These are phyloP conservation scores for Scleroderma citrinum DNA, from an alignment of 768 basidiomycete genomes.

Conservation along the genomic window DNA sequence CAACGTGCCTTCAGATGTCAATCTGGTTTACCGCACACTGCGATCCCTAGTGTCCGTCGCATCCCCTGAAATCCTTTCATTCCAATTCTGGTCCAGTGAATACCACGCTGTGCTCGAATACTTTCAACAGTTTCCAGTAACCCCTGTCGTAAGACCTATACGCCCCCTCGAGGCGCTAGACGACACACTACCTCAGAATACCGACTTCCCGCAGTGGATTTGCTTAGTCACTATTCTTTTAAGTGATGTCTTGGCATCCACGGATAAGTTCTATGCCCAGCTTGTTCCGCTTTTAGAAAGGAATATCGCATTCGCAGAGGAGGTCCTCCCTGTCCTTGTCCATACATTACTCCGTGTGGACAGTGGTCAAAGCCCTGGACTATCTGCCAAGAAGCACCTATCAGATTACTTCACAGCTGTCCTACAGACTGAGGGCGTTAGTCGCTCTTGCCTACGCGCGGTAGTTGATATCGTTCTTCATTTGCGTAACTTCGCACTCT, in stretches of 20 bases:
- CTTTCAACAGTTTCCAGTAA: constrained; percentile 41
- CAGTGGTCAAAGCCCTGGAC: constrained; percentile 4
- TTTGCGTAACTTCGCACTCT: constrained; percentile 60
- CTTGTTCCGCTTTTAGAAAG: constrained; percentile 52
- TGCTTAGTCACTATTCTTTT: constrained; percentile 50
- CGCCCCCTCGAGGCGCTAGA: constrained; percentile 34
- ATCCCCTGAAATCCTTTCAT: constrained; percentile 24
- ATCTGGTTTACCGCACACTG: constrained; percentile 60
- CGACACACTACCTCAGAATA: constrained; percentile 33
- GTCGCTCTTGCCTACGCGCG: constrained; percentile 44
- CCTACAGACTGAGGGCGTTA: constrained; percentile 20
- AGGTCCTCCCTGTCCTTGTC: constrained; percentile 70
- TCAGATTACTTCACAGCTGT: constrained; percentile 19
- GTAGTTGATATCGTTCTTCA: constrained; percentile 77
- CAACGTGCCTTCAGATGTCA: constrained; percentile 40
- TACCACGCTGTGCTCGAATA: constrained; percentile 42
- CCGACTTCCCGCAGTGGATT: constrained; percentile 61
- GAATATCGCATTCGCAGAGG: constrained; percentile 54
- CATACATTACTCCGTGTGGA: constrained; percentile 51
- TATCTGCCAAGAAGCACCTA: constrained; percentile 15
- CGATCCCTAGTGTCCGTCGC: constrained; percentile 46
- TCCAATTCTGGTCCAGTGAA: constrained; percentile 33
- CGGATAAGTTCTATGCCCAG: constrained; percentile 63
- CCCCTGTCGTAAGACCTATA: constrained; percentile 25
- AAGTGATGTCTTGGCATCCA: constrained; percentile 47